Evolutionary conservation across 1,284 basidiomycete species (phyloP), one percentile per base, ranked within the genome.

Genomic region (Coniophora puteana): DNA sequence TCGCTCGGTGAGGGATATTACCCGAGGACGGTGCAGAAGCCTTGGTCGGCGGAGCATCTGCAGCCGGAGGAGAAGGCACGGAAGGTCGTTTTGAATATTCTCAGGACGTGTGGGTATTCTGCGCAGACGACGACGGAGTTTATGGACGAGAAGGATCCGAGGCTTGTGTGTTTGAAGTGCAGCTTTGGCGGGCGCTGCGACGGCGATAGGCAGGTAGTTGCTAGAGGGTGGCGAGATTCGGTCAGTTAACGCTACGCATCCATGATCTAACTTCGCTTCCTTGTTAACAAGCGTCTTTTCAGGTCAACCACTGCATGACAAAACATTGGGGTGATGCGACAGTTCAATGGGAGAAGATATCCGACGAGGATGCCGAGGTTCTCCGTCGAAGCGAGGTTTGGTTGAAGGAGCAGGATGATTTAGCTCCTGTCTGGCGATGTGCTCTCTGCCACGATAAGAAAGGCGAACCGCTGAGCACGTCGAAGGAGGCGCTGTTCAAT

Each of bases 81-180:
- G 6, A 49, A 48, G 30, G 55, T 61, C 25, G 68, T 62, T 18
- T 53, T 57, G 21, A 50, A 50, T 22, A 47, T 76, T 28, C 48
- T 75, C 25, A 28, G 47, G 26, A 43, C 49, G 13, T 68, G 63
- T 35, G 67, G 63, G 16, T 45, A 68, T 45, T 63, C 76, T 51
- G 65, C 69, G 2, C 46, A 52, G 13, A 62, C 47, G 1, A 58
- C 65, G 6, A 74, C 69, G 14, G 48, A n/a, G n/a, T n/a, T n/a
- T n/a, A n/a, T 67, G 48, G 65, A 68, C 40, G 23, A 47, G 25
- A 18, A 52, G 10, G 60, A 68, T 49, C 51, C 53, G 14, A 48
- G 64, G 26, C 36, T 68, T 29, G 58, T 62, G 11, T 68, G 66
- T 46, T 44, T 66, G 36, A 65, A 66, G 36, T 39, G 38, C 34